Base-by-base conservation (phyloP, 148 eudicot genomes). In the Rhododendron ovatum region DNA sequence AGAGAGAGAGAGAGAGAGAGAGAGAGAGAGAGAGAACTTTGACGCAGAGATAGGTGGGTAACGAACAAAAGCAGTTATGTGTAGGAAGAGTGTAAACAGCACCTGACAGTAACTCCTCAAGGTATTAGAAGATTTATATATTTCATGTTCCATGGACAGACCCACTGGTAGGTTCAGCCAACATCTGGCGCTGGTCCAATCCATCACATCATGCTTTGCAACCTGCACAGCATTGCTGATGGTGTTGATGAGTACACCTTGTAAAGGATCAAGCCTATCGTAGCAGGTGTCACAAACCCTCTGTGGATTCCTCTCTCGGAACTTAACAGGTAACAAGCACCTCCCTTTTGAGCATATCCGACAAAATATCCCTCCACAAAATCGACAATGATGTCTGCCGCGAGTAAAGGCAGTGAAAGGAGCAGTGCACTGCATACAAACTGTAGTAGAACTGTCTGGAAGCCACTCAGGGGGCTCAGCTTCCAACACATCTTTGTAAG, bases 401-500 rank as follows among this genome's bases (percentile, higher is more conserved):
- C 99, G 93, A 71, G 96, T 93, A 79, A 96, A 82, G 37, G 98
- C 95, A 37, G 98, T 95, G 82, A 96, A 96, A 4, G 93, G 94
- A 87, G 96, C 94, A 88, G 82, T 90, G 86, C 99, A 98, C 90
- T 95, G 98, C 99, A 98, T 98, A 89, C 99, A 98, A 80, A 65
- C 93, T 37, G 85, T 76, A 87, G 98, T 86, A 77, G 90, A 93
- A 88, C 99, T 98, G 90, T 98, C 99, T 37, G 95, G 99, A 88
- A 95, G 94, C 99, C 99, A 98, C 84, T 98, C 99, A 15, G 98
- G 98, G 30, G 99, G 99, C 82, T 95, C 99, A 86, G 98, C 93
- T 90, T 98, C 98, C 90, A 98, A 89, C 48, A 95, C 92, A 45
- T 98, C 98, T 91, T 93, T 95, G 86, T 91, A 96, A 57, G 92